Conservation (phyloP, 805 yeast genomes). For the Ogataea pilisensis region DNA sequence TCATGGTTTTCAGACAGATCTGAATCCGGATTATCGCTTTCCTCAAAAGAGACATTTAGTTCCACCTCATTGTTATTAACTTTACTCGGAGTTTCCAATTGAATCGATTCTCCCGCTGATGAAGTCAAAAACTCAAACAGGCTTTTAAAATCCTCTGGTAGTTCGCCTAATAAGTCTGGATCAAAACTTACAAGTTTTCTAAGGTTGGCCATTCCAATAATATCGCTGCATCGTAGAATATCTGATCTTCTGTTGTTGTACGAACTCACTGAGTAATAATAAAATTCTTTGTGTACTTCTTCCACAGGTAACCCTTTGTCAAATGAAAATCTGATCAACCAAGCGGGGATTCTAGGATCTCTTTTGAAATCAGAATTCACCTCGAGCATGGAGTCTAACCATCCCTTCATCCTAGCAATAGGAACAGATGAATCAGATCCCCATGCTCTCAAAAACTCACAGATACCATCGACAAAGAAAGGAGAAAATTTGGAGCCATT, state of each 20-base stretch:
- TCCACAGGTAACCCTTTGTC: slow-evolving; percentile 18
- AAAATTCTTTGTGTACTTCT: slow-evolving; percentile 16
- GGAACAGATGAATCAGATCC: slow-evolving; percentile 26
- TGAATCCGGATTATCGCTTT: no score
- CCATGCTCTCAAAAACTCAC: slow-evolving; percentile 50
- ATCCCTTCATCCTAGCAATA: slow-evolving; percentile 19
- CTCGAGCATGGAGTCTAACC: slow-evolving; percentile 23
- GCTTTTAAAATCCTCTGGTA: slow-evolving; percentile 24
- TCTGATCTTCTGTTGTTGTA: slow-evolving; percentile 28
- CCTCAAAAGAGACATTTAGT: background rate
- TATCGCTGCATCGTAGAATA: slow-evolving; percentile 40
- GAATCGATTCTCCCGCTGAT: slow-evolving; percentile 1
- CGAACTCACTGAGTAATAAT: slow-evolving; percentile 11
- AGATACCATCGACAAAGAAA: slow-evolving; percentile 61
- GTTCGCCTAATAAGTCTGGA: slow-evolving; percentile 20
- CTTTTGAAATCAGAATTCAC: slow-evolving; percentile 16
- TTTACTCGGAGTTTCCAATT: background rate
- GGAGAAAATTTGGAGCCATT: slow-evolving; percentile 41
- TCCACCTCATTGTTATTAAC: background rate
- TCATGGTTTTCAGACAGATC: background rate
- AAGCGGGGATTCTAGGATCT: slow-evolving; percentile 29
- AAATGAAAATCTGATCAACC: slow-evolving; percentile 25
- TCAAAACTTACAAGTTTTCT: slow-evolving; percentile 32
- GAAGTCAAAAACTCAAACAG: slow-evolving; percentile 12
- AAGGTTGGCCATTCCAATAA: slow-evolving; percentile 42